Percentiles rank a stretch among this genome's conserved stretches.
These are phyloP conservation scores for Wickerhamomyces sp. DNA, from an alignment of 1,139 yeast genomes.

Conservation along the genomic window DNA sequence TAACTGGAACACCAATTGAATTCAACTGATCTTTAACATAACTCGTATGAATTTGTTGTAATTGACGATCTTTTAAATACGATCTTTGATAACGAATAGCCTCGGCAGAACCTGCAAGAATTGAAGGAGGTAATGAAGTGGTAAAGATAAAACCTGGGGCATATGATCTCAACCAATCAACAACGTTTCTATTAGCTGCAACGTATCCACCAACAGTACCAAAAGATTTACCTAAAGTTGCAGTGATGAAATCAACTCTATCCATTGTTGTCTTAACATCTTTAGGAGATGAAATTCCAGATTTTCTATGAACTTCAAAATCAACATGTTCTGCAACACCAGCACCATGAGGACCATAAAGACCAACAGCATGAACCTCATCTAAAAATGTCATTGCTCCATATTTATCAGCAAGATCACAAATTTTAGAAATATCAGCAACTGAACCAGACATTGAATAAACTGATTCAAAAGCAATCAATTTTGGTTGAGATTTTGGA, in stretches of 20 bases:
- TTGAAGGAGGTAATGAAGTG: conserved; percentile 93
- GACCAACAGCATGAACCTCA: conserved; percentile 98
- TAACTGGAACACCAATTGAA: conserved; percentile 81
- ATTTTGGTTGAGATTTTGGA: conserved; percentile 82
- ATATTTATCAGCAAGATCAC: conserved; percentile 94
- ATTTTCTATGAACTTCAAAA: conserved; percentile 70
- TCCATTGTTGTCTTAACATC: conserved; percentile 61
- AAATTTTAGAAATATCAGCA: conserved; percentile 86
- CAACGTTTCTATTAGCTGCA: conserved; percentile 77
- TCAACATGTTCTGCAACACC: conserved; percentile 98
- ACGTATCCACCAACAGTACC: conserved; percentile 98
- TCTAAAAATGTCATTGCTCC: conserved; percentile 96
- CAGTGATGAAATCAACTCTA: conserved; percentile 93
- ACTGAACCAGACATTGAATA: conserved; percentile 99
- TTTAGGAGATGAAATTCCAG: conserved; percentile 61
- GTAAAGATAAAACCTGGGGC: conserved; percentile 98
- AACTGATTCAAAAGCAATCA: conserved; percentile 95
- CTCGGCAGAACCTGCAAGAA: conserved; percentile 91
- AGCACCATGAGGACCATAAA: conserved; percentile 99
- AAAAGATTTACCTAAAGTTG: conserved; percentile 94
- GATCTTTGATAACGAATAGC: conserved; percentile 83
- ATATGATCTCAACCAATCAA: conserved; percentile 94
- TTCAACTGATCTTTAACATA: conserved; percentile 74
- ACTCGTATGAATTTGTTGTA: conserved; percentile 80
- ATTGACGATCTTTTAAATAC: conserved; percentile 70